Base-by-base conservation (phyloP, 352 stramenopile species). In the Blastocystis sp. region DNA sequence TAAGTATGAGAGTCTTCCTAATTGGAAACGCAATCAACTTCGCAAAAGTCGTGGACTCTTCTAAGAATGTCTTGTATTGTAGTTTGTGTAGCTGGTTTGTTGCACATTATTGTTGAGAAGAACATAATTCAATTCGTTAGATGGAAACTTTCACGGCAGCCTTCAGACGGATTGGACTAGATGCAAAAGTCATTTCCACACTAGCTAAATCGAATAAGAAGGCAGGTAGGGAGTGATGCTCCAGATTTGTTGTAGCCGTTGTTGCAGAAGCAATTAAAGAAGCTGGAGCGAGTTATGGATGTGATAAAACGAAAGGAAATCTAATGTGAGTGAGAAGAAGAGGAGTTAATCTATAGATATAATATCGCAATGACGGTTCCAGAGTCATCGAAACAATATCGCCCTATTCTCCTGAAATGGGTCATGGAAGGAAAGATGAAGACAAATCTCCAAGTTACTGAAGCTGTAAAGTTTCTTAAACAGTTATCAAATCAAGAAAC, bases 371-470 rank as follows among this genome's bases (percentile, higher is more conserved):
- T 48, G 27, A 79, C 40, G 17, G n/a, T 89, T 30, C 78, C 78
- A 22, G 57, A 51, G 42, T 77, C 78, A 15, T 59, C 60, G 1
- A 69, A 37, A 54, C 22, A 79, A 37, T 79, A 89, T 30, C 42
- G 78, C 48, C 78, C 78, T 1, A 30, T 69, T 30, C 42, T 89
- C 19, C 66, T 89, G 7, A 37, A 78, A 37, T 58, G 73, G 15
- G 44, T 89, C 3, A 42, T 89, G 27, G 78, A 89, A 35, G 78
- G 56, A 30, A 89, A 76, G 51, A 70, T 89, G 22, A 89, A 89
- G 51, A 59, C 54, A 33, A 89, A 89, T 42, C 66, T 89, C 40
- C 78, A 89, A 59, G 51, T 89, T 35, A 59, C 56, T 0, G 78
- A 89, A 7, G 66, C 78, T 13, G 60, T 89, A 0, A 30, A 19